Evolutionary conservation across 306 rosid genomes (phyloP).

Genomic region (Gynostemma pentaphyllum): DNA sequence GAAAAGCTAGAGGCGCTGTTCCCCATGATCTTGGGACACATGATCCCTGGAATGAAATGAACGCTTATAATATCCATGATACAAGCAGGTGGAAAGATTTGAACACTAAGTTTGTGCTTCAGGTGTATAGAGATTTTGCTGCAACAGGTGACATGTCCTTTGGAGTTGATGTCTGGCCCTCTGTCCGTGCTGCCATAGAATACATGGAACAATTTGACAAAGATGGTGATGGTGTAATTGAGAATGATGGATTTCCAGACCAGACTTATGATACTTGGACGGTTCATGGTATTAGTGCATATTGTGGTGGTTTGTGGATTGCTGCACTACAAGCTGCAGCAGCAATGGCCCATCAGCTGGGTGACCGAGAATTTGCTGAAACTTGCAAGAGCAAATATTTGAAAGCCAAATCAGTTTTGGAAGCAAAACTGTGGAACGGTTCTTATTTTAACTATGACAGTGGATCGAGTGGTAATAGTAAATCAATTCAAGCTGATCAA

Average conservation of each 20-base stretch:
- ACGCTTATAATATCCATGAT: constrained; percentile 93
- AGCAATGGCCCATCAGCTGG: constrained; percentile 79
- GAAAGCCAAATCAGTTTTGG: constrained; percentile 83
- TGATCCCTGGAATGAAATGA: constrained; percentile 92
- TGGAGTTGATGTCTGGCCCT: constrained; percentile 98
- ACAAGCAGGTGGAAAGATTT: constrained; percentile 96
- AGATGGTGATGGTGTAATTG: constrained; percentile 83
- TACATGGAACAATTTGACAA: constrained; percentile 87
- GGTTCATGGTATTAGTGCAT: constrained; percentile 93
- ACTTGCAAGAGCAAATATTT: constrained; percentile 72
- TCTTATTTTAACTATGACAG: constrained; percentile 94
- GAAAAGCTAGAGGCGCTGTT: constrained; percentile 84
- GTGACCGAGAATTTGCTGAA: constrained; percentile 71
- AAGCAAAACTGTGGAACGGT: constrained; percentile 87
- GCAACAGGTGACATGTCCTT: constrained; percentile 86
- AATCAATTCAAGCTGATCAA: constrained; percentile 96
- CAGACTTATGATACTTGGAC: constrained; percentile 98
- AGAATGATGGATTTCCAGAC: constrained; percentile 96
- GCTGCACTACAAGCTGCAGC: constrained; percentile 99
- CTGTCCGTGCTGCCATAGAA: constrained; percentile 93
- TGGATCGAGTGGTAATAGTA: constrained; percentile 80
- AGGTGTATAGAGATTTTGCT: constrained; percentile 82
- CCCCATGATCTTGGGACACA: constrained; percentile 95
- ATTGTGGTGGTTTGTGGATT: constrained; percentile 94
- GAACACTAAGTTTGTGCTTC: constrained; percentile 94